These are phyloP conservation scores for Dioscorea alata DNA, from an alignment of 106 monocot genomes.

Conservation along the genomic window DNA sequence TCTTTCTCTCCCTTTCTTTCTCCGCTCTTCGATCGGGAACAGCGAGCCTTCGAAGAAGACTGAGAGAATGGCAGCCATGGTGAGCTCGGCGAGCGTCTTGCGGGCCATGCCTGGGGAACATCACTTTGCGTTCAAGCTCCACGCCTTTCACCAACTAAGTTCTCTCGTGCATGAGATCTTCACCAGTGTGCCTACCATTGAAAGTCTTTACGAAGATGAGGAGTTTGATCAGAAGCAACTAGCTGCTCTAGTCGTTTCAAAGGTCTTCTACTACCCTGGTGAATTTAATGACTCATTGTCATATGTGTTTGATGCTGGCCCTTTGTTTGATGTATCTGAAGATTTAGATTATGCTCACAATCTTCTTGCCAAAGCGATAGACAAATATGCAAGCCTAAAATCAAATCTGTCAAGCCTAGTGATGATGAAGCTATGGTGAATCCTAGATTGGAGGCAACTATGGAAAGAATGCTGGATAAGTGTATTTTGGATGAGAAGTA, in stretches of 20 bases:
- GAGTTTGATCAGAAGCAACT: conserved; percentile 94
- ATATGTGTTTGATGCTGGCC: conserved; percentile 93
- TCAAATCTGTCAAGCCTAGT: conserved; percentile 36
- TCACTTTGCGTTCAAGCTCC: conserved; percentile 67
- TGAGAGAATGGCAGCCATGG: conserved; percentile 38
- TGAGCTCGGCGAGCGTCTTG: conserved; percentile 75
- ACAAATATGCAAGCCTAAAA: conserved; percentile 88
- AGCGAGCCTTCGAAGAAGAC: conserved; percentile 1
- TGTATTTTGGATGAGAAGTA: conserved; percentile 93
- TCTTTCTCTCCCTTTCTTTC: background rate
- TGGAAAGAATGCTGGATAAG: conserved; percentile 98
- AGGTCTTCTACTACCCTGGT: conserved; percentile 98
- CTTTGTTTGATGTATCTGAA: conserved; percentile 92
- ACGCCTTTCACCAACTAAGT: conserved; percentile 76
- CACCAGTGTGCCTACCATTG: conserved; percentile 78
- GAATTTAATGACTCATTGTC: conserved; percentile 91
- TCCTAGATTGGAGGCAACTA: conserved; percentile 88
- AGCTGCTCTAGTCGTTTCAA: conserved; percentile 89
- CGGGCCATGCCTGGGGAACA: conserved; percentile 77
- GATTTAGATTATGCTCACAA: conserved; percentile 89
- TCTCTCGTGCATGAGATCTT: conserved; percentile 90
- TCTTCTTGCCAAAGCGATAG: conserved; percentile 86
- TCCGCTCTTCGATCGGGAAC: background rate
- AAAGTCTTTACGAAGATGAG: conserved; percentile 95
- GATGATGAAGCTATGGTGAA: conserved; percentile 47